These are phyloP conservation scores for Parastagonospora avenae DNA, from an alignment of 2,329 filamentous ascomycete genomes.

Conservation along the genomic window DNA sequence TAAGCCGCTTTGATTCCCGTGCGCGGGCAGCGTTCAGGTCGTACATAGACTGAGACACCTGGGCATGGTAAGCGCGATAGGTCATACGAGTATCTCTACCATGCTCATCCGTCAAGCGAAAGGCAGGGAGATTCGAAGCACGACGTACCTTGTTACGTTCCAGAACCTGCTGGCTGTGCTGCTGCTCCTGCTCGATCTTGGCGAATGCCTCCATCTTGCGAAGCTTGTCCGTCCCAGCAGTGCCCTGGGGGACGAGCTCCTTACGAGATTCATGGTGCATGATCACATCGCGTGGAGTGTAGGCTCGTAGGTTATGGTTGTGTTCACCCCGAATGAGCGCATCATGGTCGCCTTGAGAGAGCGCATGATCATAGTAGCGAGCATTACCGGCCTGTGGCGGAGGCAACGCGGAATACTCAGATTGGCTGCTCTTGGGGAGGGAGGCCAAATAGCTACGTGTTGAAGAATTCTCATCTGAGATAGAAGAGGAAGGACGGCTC, in stretches of 20 bases:
- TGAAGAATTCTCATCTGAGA: too few species aligned
- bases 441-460: too few species aligned
- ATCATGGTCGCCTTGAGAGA: conserved; percentile 18
- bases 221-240: conserved; percentile 8
- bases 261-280: conserved; percentile 13
- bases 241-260: conserved; percentile 8
- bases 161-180: conserved; percentile 7
- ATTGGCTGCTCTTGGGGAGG: too few species aligned
- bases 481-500: too few species aligned
- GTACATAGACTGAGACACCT: conserved; percentile 6
- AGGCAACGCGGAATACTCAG: too few species aligned
- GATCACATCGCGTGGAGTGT: conserved; percentile 12
- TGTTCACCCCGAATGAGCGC: conserved; percentile 20
- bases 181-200: conserved; percentile 14
- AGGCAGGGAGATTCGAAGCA: conserved; percentile 1
- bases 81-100: conserved; percentile 1
- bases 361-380: conserved; percentile 29
- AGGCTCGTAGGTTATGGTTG: conserved; percentile 26
- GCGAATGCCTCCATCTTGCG: conserved; percentile 6
- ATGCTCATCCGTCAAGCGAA: conserved; percentile 8
- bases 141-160: conserved; percentile 14
- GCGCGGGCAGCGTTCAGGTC: conserved; percentile 9
- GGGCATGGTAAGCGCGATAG: neutral
- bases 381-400: neutral
- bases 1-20: neutral